These are phyloP conservation scores for Aureobasidium sp. DNA, from an alignment of 2,329 filamentous ascomycete genomes.

Conservation along the genomic window DNA sequence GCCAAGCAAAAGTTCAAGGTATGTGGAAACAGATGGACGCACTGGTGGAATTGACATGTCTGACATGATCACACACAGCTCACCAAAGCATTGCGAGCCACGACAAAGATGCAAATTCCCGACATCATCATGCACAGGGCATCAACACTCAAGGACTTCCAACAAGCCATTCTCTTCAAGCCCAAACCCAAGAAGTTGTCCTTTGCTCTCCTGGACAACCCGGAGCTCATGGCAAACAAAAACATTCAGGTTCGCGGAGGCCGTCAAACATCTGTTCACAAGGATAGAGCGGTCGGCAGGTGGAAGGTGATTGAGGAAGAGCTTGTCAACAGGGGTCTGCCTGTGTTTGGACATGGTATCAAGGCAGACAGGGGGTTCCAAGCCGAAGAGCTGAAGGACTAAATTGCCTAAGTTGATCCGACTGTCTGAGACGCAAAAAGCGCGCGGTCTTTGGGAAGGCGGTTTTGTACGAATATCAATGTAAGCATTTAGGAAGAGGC, in stretches of 20 bases:
- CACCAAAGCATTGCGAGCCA: constrained; percentile 70
- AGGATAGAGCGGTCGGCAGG: constrained; percentile 63
- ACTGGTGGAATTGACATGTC: neutral
- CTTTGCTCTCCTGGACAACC: constrained; percentile 47
- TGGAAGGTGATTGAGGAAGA: constrained; percentile 75
- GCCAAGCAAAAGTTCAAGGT: constrained; percentile 65
- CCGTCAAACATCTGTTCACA: constrained; percentile 63
- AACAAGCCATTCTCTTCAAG: constrained; percentile 29
- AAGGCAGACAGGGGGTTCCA: constrained; percentile 3
- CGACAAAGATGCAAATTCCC: constrained; percentile 69
- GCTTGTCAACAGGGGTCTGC: constrained; percentile 55
- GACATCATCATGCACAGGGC: constrained; percentile 55
- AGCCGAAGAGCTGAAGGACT: neutral
- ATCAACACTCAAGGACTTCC: constrained; percentile 33
- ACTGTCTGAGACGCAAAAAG: neutral
- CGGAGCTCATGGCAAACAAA: constrained; percentile 46
- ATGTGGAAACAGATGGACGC: constrained; percentile 22
- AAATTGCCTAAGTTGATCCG: neutral
- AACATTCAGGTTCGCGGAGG: constrained; percentile 65
- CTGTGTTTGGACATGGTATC: constrained; percentile 41
- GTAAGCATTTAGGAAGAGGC: neutral
- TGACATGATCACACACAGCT: constrained; percentile 49
- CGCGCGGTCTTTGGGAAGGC: neutral
- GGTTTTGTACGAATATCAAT: neutral
- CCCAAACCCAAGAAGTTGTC: constrained; percentile 51